These are phyloP conservation scores for Coemansia sp. DNA, from an alignment of 192 early-diverging fungal genomes.

Conservation along the genomic window DNA sequence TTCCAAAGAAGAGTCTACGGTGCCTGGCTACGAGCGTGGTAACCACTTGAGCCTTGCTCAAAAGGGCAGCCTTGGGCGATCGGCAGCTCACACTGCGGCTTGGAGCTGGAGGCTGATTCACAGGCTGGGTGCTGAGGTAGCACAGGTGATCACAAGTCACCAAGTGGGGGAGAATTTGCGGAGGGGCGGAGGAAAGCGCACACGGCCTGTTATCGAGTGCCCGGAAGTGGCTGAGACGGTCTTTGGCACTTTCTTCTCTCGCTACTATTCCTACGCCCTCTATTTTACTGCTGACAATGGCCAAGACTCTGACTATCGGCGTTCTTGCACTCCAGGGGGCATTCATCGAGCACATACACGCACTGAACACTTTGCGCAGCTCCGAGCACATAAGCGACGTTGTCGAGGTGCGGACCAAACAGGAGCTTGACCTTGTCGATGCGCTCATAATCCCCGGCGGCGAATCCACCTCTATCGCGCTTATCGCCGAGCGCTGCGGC, in stretches of 20 bases:
- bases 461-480: conserved; percentile 90
- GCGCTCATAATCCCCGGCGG: conserved; percentile 94
- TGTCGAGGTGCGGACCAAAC: conserved; percentile 63
- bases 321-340: conserved; percentile 93
- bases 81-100: background rate
- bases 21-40: background rate
- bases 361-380: conserved; percentile 68
- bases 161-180: background rate
- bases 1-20: background rate
- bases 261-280: background rate
- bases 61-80: background rate
- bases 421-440: conserved; percentile 74
- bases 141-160: background rate
- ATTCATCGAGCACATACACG: conserved; percentile 86
- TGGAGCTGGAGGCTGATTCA: background rate
- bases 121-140: background rate
- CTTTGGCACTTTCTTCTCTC: background rate
- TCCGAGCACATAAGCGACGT: conserved; percentile 44
- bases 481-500: conserved; percentile 84
- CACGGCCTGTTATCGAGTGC: background rate
- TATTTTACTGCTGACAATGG: conserved; percentile 11
- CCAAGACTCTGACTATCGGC: conserved; percentile 35
- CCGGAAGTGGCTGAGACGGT: background rate
- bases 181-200: background rate
- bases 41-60: background rate